Evolutionary conservation across 2,329 filamentous ascomycete species (phyloP).

Genomic region (Thelonectria olida): DNA sequence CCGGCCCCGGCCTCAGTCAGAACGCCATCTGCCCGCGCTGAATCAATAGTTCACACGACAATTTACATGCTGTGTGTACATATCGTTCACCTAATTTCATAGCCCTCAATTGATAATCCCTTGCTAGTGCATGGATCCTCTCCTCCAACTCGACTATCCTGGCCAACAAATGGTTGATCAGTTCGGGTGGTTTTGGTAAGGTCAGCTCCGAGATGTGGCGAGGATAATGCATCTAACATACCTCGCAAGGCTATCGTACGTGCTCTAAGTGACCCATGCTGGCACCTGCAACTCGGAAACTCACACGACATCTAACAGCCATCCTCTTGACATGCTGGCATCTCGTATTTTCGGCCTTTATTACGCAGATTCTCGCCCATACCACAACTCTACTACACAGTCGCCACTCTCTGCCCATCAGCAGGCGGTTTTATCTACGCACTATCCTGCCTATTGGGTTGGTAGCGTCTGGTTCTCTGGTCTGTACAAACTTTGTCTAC

Average conservation of each 20-base stretch:
- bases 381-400: constrained; percentile 69
- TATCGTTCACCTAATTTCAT: neutral
- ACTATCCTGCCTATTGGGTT: constrained; percentile 71
- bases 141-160: constrained; percentile 85
- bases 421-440: constrained; percentile 64
- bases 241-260: constrained; percentile 39
- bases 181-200: constrained; percentile 77
- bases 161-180: constrained; percentile 90
- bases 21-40: neutral
- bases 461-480: constrained; percentile 69
- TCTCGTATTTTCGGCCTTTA: constrained; percentile 68
- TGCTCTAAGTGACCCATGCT: neutral
- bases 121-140: constrained; percentile 74
- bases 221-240: neutral
- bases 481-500: constrained; percentile 73
- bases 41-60: constrained; percentile 27
- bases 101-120: neutral
- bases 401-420: constrained; percentile 68
- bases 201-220: no score
- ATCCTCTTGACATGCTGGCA: constrained; percentile 74
- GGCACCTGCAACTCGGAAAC: no score
- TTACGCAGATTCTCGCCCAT: constrained; percentile 70
- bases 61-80: neutral
- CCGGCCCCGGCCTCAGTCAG: neutral
- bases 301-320: constrained; percentile 43